Conservation (phyloP, 371 early-diverging fungal species). For the Apophysomyces ossiformis region DNA sequence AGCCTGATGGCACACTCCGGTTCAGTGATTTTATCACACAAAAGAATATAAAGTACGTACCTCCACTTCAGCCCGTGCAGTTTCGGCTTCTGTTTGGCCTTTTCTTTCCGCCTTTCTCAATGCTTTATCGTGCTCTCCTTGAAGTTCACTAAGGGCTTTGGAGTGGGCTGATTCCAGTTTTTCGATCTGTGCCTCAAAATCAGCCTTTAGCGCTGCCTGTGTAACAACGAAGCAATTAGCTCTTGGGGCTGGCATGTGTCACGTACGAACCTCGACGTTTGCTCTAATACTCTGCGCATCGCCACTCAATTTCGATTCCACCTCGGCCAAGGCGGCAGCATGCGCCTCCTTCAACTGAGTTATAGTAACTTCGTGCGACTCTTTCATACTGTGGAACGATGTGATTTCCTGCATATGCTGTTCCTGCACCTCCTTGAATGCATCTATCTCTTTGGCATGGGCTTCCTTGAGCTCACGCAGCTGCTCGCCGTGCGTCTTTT, state of each 20-base stretch:
- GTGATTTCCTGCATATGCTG: not conserved
- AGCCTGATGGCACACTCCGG: not conserved
- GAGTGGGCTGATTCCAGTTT: slow-evolving; percentile 6
- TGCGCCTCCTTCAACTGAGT: slow-evolving; percentile 12
- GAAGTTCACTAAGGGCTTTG: slow-evolving; percentile 1
- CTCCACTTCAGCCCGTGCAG: slow-evolving; percentile 15
- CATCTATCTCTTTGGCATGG: slow-evolving; percentile 3
- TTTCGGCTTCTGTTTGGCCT: slow-evolving; percentile 7
- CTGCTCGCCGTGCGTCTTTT: slow-evolving; percentile 11
- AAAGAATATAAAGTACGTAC: not conserved
- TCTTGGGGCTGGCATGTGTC: not conserved
- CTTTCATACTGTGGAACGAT: not conserved
- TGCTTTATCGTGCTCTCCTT: slow-evolving; percentile 15
- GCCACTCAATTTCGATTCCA: slow-evolving; percentile 22
- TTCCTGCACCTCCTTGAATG: not conserved
- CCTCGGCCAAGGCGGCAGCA: slow-evolving; percentile 18
- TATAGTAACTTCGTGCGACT: not conserved
- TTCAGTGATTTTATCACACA: not conserved
- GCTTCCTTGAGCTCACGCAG: slow-evolving; percentile 10
- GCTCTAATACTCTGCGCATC: not conserved
- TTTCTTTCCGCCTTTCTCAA: slow-evolving; percentile 15
- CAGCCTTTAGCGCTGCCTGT: slow-evolving; percentile 9
- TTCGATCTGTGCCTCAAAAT: slow-evolving; percentile 14
- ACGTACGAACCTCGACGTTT: slow-evolving; percentile 11
- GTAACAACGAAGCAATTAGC: not conserved